phyloP scores from a whole-genome alignment of 768 basidiomycete species.

The Termitomyces sp. region DNA sequence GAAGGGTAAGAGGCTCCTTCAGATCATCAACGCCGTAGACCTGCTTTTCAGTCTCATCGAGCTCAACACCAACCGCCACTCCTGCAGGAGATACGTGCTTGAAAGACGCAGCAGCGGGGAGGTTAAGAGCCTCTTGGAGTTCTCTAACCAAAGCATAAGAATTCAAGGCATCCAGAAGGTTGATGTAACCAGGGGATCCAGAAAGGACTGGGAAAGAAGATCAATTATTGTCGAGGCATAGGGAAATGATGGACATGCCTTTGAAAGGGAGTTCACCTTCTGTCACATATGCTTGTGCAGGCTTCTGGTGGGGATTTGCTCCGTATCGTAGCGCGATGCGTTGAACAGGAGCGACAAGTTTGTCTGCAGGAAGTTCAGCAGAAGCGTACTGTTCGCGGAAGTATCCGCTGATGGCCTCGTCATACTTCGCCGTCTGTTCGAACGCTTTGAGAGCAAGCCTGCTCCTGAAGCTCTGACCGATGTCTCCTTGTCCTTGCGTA shows the following conservation, averaged over 20 bases:
- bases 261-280: conserved; percentile 92
- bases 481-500: conserved; percentile 69
- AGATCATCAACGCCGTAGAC: conserved; percentile 97
- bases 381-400: conserved; percentile 95
- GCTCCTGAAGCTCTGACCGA: conserved; percentile 66
- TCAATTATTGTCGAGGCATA: neutral
- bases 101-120: conserved; percentile 98
- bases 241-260: conserved; percentile 40
- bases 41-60: conserved; percentile 82
- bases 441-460: conserved; percentile 95
- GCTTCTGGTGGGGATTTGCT: conserved; percentile 98
- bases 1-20: conserved; percentile 81
- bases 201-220: conserved; percentile 58
- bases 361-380: conserved; percentile 60
- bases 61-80: conserved; percentile 84
- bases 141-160: conserved; percentile 96
- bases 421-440: conserved; percentile 93
- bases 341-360: conserved; percentile 70
- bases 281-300: conserved; percentile 92
- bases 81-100: conserved; percentile 99
- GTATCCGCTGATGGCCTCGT: conserved; percentile 93
- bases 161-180: conserved; percentile 95
- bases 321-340: conserved; percentile 88
- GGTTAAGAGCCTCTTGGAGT: conserved; percentile 76
- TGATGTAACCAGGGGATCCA: conserved; percentile 98